Percentiles rank a stretch among this genome's conserved stretches.
These are phyloP conservation scores for Huntiella moniliformis DNA, from an alignment of 2,329 filamentous ascomycete genomes.

Conservation along the genomic window DNA sequence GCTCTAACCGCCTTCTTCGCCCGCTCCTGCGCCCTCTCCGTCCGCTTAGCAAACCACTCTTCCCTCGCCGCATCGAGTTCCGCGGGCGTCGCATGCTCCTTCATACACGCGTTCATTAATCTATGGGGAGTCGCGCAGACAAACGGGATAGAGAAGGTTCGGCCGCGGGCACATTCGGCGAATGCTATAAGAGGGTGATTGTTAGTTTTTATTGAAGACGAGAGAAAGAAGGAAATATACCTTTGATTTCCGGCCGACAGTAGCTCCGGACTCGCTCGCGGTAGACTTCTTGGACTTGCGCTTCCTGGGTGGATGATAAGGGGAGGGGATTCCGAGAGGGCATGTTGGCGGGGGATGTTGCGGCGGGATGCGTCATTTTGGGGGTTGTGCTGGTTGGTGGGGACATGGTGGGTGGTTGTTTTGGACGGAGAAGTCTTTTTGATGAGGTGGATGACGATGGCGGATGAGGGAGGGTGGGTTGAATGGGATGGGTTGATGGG, in stretches of 20 bases:
- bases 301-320: constrained; percentile 63
- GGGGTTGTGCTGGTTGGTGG: neutral
- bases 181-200: constrained; percentile 43
- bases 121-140: constrained; percentile 62
- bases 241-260: constrained; percentile 63
- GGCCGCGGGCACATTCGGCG: constrained; percentile 69
- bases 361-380: neutral
- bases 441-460: neutral
- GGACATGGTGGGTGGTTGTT: neutral
- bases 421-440: neutral
- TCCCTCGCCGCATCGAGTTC: constrained; percentile 77
- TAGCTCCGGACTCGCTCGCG: constrained; percentile 58
- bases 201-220: neutral
- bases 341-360: constrained; percentile 20
- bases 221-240: constrained; percentile 16
- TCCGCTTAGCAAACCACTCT: constrained; percentile 73
- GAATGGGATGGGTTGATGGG: neutral
- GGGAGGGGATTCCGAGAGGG: constrained; percentile 64
- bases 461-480: neutral
- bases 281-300: constrained; percentile 63
- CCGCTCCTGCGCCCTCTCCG: constrained; percentile 49
- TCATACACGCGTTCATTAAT: constrained; percentile 89
- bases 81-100: constrained; percentile 60
- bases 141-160: constrained; percentile 77
- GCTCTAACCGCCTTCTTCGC: constrained; percentile 41